These are phyloP conservation scores for Schizochytrium sp. DNA, from an alignment of 108 stramenopile genomes.

Conservation along the genomic window DNA sequence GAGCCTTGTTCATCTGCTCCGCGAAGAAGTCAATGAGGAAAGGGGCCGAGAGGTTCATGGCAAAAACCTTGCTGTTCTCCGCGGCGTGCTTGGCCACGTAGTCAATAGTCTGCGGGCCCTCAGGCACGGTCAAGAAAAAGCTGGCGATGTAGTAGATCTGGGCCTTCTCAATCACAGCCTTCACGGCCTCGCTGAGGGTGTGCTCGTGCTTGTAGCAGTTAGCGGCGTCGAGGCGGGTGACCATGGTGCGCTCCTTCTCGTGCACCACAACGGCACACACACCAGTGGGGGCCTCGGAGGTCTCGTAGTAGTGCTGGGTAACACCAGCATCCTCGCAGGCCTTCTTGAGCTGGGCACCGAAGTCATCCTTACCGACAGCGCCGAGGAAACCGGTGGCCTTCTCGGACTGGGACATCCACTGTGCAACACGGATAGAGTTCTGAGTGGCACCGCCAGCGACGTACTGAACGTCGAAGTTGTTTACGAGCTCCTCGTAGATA, in stretches of 20 bases:
- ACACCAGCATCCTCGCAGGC: conserved; percentile 95
- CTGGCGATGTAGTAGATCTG: conserved; percentile 94
- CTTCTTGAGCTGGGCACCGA: conserved; percentile 82
- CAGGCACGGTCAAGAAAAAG: conserved; percentile 96
- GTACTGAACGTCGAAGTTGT: conserved; percentile 87
- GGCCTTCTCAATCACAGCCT: conserved; percentile 88
- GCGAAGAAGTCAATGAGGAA: conserved; percentile 98
- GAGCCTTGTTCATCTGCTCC: conserved; percentile 89
- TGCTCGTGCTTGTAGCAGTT: conserved; percentile 91
- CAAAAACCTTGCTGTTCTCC: conserved; percentile 87
- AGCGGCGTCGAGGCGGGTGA: conserved; percentile 97
- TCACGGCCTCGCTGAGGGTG: conserved; percentile 89
- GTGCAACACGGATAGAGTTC: conserved; percentile 99
- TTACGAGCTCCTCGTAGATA: conserved; percentile 88
- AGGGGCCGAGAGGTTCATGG: conserved; percentile 96
- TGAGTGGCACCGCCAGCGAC: conserved; percentile 99
- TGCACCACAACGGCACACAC: conserved; percentile 97
- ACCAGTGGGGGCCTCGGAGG: conserved; percentile 91
- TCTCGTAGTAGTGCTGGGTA: conserved; percentile 93
- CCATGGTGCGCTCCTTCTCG: conserved; percentile 91
- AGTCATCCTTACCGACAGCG: conserved; percentile 86
- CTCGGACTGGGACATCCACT: conserved; percentile 92
- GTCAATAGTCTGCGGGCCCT: conserved; percentile 90
- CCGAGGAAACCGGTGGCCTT: conserved; percentile 88
- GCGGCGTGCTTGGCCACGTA: conserved; percentile 89